Percentiles rank a stretch among this genome's conserved stretches.
Conservation (phyloP, 768 basidiomycete genomes). For the Hebeloma cylindrosporum region DNA sequence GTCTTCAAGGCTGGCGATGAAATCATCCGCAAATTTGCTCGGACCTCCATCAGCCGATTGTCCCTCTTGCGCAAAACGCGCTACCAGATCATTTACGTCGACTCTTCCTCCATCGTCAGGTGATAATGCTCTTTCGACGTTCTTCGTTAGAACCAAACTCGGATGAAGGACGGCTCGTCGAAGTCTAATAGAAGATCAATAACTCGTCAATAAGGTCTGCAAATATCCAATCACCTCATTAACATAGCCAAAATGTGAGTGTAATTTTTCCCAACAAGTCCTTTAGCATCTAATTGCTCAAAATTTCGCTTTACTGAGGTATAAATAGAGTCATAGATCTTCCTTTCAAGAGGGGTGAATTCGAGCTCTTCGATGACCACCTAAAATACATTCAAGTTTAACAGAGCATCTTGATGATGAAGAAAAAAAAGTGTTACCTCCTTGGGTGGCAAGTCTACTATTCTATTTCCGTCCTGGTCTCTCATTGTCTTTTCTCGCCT, state of each 20-base stretch:
- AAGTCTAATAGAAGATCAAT: slow-evolving; percentile 47
- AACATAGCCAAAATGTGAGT: slow-evolving; percentile 92
- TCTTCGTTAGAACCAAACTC: slow-evolving; percentile 65
- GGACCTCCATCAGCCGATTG: slow-evolving; percentile 30
- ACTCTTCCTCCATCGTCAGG: slow-evolving; percentile 43
- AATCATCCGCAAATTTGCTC: slow-evolving; percentile 58
- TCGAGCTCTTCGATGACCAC: slow-evolving; percentile 71
- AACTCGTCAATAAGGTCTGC: background rate
- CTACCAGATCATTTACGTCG: slow-evolving; percentile 60
- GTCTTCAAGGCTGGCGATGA: slow-evolving; percentile 64
- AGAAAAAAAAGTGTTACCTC: slow-evolving; percentile 44
- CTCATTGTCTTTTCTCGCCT: slow-evolving; percentile 93
- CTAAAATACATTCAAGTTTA: slow-evolving; percentile 33
- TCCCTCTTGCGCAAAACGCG: slow-evolving; percentile 45
- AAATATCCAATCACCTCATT: slow-evolving; percentile 68
- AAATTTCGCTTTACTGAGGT: slow-evolving; percentile 76
- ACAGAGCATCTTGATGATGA: slow-evolving; percentile 2
- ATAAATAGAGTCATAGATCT: slow-evolving; percentile 89
- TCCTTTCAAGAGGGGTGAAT: slow-evolving; percentile 78
- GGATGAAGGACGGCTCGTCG: slow-evolving; percentile 94
- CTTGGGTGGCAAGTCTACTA: slow-evolving; percentile 87
- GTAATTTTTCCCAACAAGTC: slow-evolving; percentile 76
- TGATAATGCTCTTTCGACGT: slow-evolving; percentile 40
- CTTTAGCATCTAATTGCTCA: slow-evolving; percentile 75
- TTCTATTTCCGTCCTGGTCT: slow-evolving; percentile 80